Conservation (phyloP, 2,329 filamentous ascomycete genomes). For the Alternaria ventricosa region DNA sequence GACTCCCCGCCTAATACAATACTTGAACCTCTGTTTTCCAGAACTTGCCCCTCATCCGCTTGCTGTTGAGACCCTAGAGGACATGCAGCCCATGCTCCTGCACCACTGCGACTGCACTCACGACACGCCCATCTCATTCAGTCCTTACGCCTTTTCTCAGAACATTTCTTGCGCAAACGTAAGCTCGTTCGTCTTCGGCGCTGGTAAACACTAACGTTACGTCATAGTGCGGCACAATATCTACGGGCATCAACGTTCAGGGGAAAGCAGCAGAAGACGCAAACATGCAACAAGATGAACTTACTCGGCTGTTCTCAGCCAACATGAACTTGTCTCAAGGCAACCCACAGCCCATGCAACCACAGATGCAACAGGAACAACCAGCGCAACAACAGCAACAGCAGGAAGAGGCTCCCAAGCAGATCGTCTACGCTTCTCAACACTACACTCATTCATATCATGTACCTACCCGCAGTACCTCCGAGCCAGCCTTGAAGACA, state of each 20-base stretch:
- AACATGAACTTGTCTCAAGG: constrained; percentile 68
- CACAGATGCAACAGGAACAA: constrained; percentile 15
- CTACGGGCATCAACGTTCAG: constrained; percentile 52
- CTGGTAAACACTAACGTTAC: constrained; percentile 40
- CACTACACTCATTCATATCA: constrained; percentile 87
- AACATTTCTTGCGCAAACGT: constrained; percentile 55
- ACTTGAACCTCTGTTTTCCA: background rate
- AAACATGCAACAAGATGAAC: constrained; percentile 76
- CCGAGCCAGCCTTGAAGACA: constrained; percentile 39
- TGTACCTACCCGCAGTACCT: constrained; percentile 50
- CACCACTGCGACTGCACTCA: constrained; percentile 50
- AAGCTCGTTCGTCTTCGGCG: constrained; percentile 39
- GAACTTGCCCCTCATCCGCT: constrained; percentile 6
- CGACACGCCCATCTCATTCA: constrained; percentile 50
- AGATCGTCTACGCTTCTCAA: constrained; percentile 76
- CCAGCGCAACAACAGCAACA: constrained; percentile 16
- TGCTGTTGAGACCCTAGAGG: constrained; percentile 24
- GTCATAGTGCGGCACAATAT: constrained; percentile 54
- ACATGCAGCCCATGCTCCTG: constrained; percentile 47
- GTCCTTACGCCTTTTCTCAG: constrained; percentile 52
- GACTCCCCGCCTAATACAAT: constrained; percentile 27
- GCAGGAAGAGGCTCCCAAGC: constrained; percentile 42
- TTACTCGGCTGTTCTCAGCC: constrained; percentile 78
- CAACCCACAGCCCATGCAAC: constrained; percentile 54
- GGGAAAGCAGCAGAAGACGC: constrained; percentile 37